Evolutionary conservation across 2,329 filamentous ascomycete species (phyloP).

Genomic region (Plenodomus tracheiphilus): DNA sequence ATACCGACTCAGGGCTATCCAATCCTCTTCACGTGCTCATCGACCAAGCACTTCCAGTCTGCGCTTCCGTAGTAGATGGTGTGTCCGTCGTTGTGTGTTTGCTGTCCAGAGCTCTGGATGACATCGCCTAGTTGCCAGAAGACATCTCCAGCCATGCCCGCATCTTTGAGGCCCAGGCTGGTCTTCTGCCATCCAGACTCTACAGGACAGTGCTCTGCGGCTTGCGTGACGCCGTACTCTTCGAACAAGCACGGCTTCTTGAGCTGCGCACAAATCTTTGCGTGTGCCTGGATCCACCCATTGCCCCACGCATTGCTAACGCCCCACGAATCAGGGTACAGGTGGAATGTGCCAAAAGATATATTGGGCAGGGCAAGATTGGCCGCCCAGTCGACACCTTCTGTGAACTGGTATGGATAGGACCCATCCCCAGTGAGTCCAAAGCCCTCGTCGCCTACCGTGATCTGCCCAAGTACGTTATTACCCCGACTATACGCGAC

Average conservation of each 20-base stretch:
- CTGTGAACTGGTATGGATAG: slow-evolving; percentile 56
- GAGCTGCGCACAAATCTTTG: slow-evolving; percentile 39
- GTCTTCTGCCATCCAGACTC: slow-evolving; percentile 37
- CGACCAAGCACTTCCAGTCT: slow-evolving; percentile 39
- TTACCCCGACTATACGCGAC: neutral
- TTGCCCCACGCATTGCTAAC: slow-evolving; percentile 45
- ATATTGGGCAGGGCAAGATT: slow-evolving; percentile 58
- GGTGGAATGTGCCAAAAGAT: slow-evolving; percentile 60
- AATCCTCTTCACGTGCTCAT: slow-evolving; percentile 30
- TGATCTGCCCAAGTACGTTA: slow-evolving; percentile 44
- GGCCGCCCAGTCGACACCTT: slow-evolving; percentile 57
- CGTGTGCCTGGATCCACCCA: slow-evolving; percentile 54
- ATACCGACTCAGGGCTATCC: slow-evolving; percentile 13
- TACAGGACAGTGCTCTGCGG: slow-evolving; percentile 29
- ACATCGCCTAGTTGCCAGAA: slow-evolving; percentile 42
- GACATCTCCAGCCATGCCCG: slow-evolving; percentile 38
- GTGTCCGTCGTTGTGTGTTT: slow-evolving; percentile 36
- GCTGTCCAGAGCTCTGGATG: slow-evolving; percentile 20
- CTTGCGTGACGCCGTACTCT: slow-evolving; percentile 41
- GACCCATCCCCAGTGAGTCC: slow-evolving; percentile 50
- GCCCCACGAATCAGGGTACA: slow-evolving; percentile 53
- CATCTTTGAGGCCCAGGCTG: slow-evolving; percentile 21
- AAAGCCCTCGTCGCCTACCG: slow-evolving; percentile 66
- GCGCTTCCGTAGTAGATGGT: slow-evolving; percentile 34
- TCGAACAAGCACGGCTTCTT: slow-evolving; percentile 48